A percentile compares a stretch with the other conserved stretches of the same genome.
These are phyloP conservation scores for Coemansia sp. DNA, from an alignment of 371 early-diverging fungal genomes.

Conservation along the genomic window DNA sequence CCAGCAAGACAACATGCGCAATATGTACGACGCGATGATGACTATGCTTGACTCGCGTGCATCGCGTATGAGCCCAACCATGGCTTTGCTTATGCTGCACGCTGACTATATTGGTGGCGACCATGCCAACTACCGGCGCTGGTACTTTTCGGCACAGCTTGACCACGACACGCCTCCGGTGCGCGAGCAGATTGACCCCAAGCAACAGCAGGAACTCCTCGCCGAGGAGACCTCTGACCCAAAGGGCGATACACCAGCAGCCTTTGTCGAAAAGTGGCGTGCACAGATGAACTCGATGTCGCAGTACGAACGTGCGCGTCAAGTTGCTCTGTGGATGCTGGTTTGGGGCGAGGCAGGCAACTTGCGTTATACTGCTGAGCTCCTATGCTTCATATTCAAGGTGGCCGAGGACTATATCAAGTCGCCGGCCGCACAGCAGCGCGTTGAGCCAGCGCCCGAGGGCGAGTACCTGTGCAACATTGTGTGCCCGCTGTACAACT, in stretches of 20 bases:
- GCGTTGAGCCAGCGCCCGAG: constrained; percentile 58
- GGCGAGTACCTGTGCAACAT: constrained; percentile 70
- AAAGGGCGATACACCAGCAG: constrained; percentile 52
- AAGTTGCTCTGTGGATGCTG: constrained; percentile 75
- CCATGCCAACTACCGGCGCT: constrained; percentile 80
- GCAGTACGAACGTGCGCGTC: constrained; percentile 67
- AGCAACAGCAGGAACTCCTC: constrained; percentile 45
- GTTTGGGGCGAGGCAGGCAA: constrained; percentile 89
- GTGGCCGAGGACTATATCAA: constrained; percentile 57
- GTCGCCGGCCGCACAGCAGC: constrained; percentile 53
- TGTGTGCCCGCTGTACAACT: constrained; percentile 75
- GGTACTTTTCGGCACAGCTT: constrained; percentile 83
- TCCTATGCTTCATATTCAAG: constrained; percentile 81
- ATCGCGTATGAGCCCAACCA: constrained; percentile 70
- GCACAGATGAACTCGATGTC: constrained; percentile 70
- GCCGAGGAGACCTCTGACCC: constrained; percentile 50
- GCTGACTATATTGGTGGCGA: constrained; percentile 87
- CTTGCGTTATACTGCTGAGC: constrained; percentile 76
- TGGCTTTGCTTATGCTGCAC: constrained; percentile 76
- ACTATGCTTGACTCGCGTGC: constrained; percentile 84
- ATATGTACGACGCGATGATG: constrained; percentile 75
- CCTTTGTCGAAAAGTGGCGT: constrained; percentile 70
- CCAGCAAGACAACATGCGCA: constrained; percentile 74
- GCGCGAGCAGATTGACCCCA: constrained; percentile 54
- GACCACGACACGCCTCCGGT: constrained; percentile 63